A percentile compares a stretch with the other conserved stretches of the same genome.
Evolutionary conservation across 148 eudicot species (phyloP).

Genomic region (Cornus florida): DNA sequence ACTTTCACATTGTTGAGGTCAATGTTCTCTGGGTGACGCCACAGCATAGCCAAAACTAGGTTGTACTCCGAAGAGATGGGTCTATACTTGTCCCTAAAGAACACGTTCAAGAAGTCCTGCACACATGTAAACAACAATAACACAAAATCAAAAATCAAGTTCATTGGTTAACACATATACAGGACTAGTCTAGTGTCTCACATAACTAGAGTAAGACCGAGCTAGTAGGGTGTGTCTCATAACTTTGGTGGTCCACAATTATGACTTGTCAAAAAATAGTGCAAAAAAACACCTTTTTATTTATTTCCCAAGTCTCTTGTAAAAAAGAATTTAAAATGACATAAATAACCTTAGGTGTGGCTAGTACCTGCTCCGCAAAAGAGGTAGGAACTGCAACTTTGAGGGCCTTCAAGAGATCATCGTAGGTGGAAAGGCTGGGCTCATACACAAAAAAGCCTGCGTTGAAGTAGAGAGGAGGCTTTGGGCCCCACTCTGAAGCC

Average conservation of each 20-base stretch:
- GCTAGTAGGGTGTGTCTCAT: too few relatives aligned
- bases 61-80: constrained; percentile 44
- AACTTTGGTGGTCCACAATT: too few relatives aligned
- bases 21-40: constrained; percentile 50
- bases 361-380: constrained; percentile 41
- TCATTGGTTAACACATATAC: too few relatives aligned
- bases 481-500: constrained; percentile 32
- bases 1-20: constrained; percentile 39
- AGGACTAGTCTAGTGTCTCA: too few relatives aligned
- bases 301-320: too few relatives aligned
- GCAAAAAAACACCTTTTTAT: too few relatives aligned
- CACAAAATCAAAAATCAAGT: too few relatives aligned
- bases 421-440: constrained; percentile 33
- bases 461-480: constrained; percentile 39
- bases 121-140: too few relatives aligned
- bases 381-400: constrained; percentile 42
- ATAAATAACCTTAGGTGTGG: neutral
- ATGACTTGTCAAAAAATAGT: too few relatives aligned
- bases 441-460: constrained; percentile 45
- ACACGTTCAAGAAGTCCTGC: constrained; percentile 52
- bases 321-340: too few relatives aligned
- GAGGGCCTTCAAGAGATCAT: constrained; percentile 30
- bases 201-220: too few relatives aligned
- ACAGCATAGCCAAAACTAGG: constrained; percentile 47
- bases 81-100: constrained; percentile 38